phyloP scores from a whole-genome alignment of 768 basidiomycete genomes.

The Boletus pseudo-olivaceus region DNA sequence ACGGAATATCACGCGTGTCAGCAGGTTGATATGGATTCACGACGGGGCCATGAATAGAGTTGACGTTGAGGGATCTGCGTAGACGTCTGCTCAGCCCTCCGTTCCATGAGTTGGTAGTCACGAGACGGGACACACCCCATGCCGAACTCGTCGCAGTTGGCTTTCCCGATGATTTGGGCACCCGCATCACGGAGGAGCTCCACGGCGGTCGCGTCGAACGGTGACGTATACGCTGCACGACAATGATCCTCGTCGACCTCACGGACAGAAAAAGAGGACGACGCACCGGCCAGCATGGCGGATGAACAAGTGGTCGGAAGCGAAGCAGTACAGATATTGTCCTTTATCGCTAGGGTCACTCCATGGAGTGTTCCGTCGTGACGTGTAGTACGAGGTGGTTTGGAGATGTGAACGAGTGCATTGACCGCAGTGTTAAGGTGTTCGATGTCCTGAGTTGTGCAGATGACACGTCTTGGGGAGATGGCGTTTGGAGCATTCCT shows the following conservation, averaged over 20 bases:
- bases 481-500: neutral
- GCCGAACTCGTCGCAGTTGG: slow-evolving; percentile 97
- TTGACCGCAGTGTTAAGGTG: slow-evolving; percentile 44
- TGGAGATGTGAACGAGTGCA: slow-evolving; percentile 45
- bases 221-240: slow-evolving; percentile 62
- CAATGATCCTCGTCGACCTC: neutral
- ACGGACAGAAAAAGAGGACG: neutral
- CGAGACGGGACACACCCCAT: slow-evolving; percentile 70
- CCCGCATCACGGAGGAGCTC: slow-evolving; percentile 53
- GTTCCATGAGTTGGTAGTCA: neutral
- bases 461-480: slow-evolving; percentile 5
- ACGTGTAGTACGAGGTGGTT: neutral
- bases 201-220: slow-evolving; percentile 87
- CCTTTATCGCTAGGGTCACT: slow-evolving; percentile 73
- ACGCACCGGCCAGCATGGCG: slow-evolving; percentile 60
- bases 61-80: slow-evolving; percentile 68
- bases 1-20: slow-evolving; percentile 10
- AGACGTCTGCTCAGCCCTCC: neutral
- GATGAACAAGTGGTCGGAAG: slow-evolving; percentile 80
- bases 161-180: slow-evolving; percentile 78
- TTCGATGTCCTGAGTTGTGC: slow-evolving; percentile 4
- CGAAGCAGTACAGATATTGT: slow-evolving; percentile 72
- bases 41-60: slow-evolving; percentile 74
- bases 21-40: slow-evolving; percentile 62
- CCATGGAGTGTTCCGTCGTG: slow-evolving; percentile 34